A percentile compares a stretch with the other conserved stretches of the same genome.
Evolutionary conservation across 768 basidiomycete species (phyloP).

Genomic region (Melanogaster broomeanus): DNA sequence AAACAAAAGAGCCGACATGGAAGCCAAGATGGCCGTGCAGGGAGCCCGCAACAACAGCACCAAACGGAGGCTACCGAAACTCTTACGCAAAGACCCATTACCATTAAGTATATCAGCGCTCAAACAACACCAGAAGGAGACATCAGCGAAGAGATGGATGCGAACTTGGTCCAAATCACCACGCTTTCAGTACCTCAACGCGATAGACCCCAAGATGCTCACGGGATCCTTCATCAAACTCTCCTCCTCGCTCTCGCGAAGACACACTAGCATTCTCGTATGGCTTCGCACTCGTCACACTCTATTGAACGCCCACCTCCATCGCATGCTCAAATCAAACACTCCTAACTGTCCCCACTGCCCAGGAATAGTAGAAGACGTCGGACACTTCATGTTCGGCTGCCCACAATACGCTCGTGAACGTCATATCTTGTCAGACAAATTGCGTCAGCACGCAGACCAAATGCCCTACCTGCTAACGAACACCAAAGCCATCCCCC

Average conservation of each 20-base stretch:
- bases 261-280: constrained; percentile 22
- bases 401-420: constrained; percentile 23
- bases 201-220: not conserved
- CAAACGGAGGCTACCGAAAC: not conserved
- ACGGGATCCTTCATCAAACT: not conserved
- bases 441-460: no score
- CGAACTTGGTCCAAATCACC: constrained; percentile 1
- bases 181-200: not conserved
- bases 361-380: constrained; percentile 21
- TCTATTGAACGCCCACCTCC: constrained; percentile 32
- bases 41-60: not conserved
- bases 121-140: not conserved
- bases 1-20: constrained; percentile 21
- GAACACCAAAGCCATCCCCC: no score
- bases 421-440: no score
- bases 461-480: no score
- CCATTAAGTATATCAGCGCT: not conserved
- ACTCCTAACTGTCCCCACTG: constrained; percentile 30
- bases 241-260: constrained; percentile 1
- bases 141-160: not conserved
- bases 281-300: constrained; percentile 35
- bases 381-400: constrained; percentile 30
- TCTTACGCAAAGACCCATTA: not conserved
- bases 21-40: constrained; percentile 21
- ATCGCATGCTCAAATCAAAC: constrained; percentile 25